These are phyloP conservation scores for Lipomyces anomalus DNA, from an alignment of 805 yeast species.

Conservation along the genomic window DNA sequence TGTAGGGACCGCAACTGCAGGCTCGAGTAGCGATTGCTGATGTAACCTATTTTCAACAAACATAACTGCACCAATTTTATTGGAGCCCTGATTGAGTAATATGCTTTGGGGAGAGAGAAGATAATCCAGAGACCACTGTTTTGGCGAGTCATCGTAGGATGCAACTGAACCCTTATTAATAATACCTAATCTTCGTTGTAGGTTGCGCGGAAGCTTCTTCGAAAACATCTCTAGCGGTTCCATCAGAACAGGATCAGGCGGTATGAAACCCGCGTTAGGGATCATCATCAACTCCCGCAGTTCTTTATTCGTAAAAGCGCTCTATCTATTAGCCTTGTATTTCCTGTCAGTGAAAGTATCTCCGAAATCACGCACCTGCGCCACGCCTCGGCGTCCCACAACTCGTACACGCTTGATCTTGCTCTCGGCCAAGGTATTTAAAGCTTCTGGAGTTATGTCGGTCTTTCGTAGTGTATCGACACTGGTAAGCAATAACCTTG, in stretches of 20 bases:
- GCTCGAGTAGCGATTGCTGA: conserved; percentile 13
- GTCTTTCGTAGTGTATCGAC: conserved; percentile 55
- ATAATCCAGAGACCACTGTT: conserved; percentile 65
- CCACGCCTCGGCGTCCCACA: conserved; percentile 79
- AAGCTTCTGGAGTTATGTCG: conserved; percentile 64
- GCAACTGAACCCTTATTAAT: conserved; percentile 47
- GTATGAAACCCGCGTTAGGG: conserved; percentile 45
- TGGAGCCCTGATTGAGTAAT: conserved; percentile 32
- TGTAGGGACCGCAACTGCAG: conserved; percentile 39
- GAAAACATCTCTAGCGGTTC: conserved; percentile 31
- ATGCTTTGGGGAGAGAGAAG: conserved; percentile 58
- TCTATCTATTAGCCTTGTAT: no score
- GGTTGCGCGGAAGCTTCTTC: conserved; percentile 44
- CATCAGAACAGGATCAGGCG: conserved; percentile 39
- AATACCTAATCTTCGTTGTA: conserved; percentile 61
- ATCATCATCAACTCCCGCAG: conserved; percentile 75
- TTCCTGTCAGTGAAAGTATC: no score
- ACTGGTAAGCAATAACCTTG: conserved; percentile 66
- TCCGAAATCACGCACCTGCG: conserved; percentile 38
- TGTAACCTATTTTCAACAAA: conserved; percentile 45
- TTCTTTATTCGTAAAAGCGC: conserved; percentile 90
- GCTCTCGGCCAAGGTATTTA: conserved; percentile 46
- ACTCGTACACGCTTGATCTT: conserved; percentile 60
- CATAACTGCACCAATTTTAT: conserved; percentile 41
- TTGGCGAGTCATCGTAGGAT: conserved; percentile 18